Conservation (phyloP, 352 stramenopile species). For the Discostella stelligera region DNA sequence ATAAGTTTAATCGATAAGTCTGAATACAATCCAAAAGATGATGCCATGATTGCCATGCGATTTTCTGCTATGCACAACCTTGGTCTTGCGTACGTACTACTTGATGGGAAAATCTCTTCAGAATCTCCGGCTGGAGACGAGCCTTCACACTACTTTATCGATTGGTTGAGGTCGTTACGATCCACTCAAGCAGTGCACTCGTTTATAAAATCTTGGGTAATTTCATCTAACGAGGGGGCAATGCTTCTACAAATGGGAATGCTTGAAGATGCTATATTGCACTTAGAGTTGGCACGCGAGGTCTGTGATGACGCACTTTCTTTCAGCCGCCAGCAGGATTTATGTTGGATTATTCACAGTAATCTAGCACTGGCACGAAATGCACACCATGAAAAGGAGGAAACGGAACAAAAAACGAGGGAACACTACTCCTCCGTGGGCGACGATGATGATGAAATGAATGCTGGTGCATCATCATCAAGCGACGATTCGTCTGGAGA, state of each 20-base stretch:
- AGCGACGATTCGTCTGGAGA: not conserved
- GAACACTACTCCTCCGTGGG: not conserved
- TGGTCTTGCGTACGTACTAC: constrained; percentile 41
- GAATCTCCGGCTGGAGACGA: constrained; percentile 3
- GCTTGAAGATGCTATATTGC: constrained; percentile 31
- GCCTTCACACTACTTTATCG: constrained; percentile 35
- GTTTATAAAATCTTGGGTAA: constrained; percentile 21
- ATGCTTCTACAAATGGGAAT: constrained; percentile 34
- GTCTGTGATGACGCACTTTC: constrained; percentile 18
- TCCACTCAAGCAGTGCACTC: not conserved
- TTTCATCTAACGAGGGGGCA: constrained; percentile 33
- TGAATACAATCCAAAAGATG: not conserved
- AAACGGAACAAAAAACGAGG: not conserved
- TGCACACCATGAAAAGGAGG: constrained; percentile 13
- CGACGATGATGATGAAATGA: constrained; percentile 13
- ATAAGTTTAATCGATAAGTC: constrained; percentile 17
- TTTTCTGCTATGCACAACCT: constrained; percentile 48
- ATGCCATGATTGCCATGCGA: constrained; percentile 18
- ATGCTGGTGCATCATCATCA: constrained; percentile 6
- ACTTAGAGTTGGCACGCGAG: constrained; percentile 23
- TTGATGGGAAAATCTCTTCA: constrained; percentile 24
- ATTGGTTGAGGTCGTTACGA: constrained; percentile 26
- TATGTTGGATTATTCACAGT: constrained; percentile 28
- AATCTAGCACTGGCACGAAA: constrained; percentile 37
- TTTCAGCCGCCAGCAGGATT: constrained; percentile 25